These are phyloP conservation scores for Globisporangium spiculum DNA, from an alignment of 352 stramenopile genomes.

Conservation along the genomic window DNA sequence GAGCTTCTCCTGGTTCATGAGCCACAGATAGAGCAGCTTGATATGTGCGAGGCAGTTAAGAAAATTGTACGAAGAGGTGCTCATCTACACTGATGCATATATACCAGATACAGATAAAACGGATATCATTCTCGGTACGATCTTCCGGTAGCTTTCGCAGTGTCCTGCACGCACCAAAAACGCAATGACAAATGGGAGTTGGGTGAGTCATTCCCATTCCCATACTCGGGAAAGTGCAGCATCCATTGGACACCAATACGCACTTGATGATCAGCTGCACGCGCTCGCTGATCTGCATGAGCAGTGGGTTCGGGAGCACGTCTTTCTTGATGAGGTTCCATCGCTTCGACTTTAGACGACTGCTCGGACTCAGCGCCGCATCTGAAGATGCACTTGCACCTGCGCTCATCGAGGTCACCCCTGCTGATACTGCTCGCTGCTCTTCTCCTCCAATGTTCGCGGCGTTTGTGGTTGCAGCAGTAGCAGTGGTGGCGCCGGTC, in stretches of 20 bases:
- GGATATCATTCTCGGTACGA: slow-evolving; percentile 50
- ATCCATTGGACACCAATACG: neutral
- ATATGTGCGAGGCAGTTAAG: slow-evolving; percentile 21
- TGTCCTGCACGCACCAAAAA: slow-evolving; percentile 30
- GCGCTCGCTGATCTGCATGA: slow-evolving; percentile 62
- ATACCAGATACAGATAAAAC: neutral
- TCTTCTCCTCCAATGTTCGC: slow-evolving; percentile 4
- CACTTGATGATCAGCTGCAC: slow-evolving; percentile 71
- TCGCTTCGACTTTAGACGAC: slow-evolving; percentile 6
- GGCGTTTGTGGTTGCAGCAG: neutral
- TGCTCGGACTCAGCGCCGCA: neutral
- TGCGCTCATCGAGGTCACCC: neutral
- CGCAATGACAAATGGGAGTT: neutral
- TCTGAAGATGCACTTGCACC: neutral
- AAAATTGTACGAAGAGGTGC: neutral
- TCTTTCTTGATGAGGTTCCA: slow-evolving; percentile 25
- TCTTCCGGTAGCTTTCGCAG: slow-evolving; percentile 63
- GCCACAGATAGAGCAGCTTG: slow-evolving; percentile 76
- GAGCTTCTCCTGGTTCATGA: slow-evolving; percentile 87
- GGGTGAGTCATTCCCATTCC: neutral
- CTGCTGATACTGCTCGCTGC: neutral
- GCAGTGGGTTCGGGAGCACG: slow-evolving; percentile 39
- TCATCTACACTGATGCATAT: neutral
- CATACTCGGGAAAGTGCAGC: neutral
- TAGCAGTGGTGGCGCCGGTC: neutral